A percentile compares a stretch with the other conserved stretches of the same genome.
phyloP scores from a whole-genome alignment of 208 protist species.

The Leishmania turanica region DNA sequence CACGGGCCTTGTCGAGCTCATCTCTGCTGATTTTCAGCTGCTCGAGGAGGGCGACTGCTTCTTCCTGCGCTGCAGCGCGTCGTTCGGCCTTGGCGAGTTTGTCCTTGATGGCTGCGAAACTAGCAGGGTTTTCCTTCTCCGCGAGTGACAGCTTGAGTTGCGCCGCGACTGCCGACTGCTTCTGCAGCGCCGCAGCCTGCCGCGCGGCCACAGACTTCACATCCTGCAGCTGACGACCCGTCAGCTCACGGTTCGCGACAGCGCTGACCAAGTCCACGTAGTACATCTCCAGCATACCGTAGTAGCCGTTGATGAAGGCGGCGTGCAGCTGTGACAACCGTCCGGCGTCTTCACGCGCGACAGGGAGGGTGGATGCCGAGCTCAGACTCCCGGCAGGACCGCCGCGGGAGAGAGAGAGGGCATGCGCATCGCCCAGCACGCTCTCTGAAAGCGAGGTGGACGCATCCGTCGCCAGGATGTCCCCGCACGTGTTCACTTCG shows the following conservation, averaged over 20 bases:
- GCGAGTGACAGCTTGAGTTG: slow-evolving; percentile 27
- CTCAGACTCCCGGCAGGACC: neutral
- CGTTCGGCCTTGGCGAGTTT: slow-evolving; percentile 21
- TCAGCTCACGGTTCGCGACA: slow-evolving; percentile 46
- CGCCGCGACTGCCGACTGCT: slow-evolving; percentile 27
- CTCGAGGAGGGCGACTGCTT: slow-evolving; percentile 47
- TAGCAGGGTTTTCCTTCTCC: neutral
- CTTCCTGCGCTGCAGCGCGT: slow-evolving; percentile 26
- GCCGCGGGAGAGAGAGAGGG: slow-evolving; percentile 1
- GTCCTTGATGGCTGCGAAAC: neutral
- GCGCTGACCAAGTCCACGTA: slow-evolving; percentile 65
- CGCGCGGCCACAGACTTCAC: slow-evolving; percentile 37
- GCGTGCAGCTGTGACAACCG: slow-evolving; percentile 19
- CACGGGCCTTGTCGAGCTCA: slow-evolving; percentile 20
- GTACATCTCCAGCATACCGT: slow-evolving; percentile 55
- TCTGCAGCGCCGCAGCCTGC: slow-evolving; percentile 36
- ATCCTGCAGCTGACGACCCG: slow-evolving; percentile 38
- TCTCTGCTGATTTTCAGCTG: slow-evolving; percentile 40
- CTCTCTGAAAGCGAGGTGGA: neutral
- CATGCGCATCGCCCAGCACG: neutral
- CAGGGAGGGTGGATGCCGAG: slow-evolving; percentile 18
- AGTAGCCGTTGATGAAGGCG: slow-evolving; percentile 41
- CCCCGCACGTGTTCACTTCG: neutral
- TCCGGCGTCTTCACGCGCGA: slow-evolving; percentile 1
- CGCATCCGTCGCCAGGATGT: neutral